A percentile compares a stretch with the other conserved stretches of the same genome.
Evolutionary conservation across 495 filamentous ascomycete genomes (phyloP).

Genomic region (Lophiotrema nucula): DNA sequence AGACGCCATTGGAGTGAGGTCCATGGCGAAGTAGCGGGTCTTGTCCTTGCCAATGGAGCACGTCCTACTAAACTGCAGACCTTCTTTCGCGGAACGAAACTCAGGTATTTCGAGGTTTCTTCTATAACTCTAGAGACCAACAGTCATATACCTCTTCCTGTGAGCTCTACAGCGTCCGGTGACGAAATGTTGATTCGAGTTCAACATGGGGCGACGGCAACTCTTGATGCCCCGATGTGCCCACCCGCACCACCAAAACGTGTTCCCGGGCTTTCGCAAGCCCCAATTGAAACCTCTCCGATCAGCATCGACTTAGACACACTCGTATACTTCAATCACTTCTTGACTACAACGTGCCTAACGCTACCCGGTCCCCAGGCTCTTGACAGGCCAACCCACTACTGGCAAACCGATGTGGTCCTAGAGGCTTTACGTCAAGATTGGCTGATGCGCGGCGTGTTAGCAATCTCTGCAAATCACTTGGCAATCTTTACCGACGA

Average conservation of each 20-base stretch:
- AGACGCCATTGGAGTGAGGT: constrained; percentile 40
- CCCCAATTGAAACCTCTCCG: neutral
- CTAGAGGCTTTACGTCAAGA: constrained; percentile 34
- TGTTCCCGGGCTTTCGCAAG: too few species aligned
- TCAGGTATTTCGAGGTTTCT: constrained; percentile 43
- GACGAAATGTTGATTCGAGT: too few species aligned
- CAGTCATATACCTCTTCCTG: too few species aligned
- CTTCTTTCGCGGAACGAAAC: constrained; percentile 43
- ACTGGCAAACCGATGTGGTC: constrained; percentile 37
- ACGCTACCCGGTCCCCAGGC: constrained; percentile 36
- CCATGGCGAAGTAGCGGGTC: too few species aligned
- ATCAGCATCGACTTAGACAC: constrained; percentile 37
- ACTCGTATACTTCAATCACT: constrained; percentile 43
- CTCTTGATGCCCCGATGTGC: too few species aligned
- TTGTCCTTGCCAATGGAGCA: constrained; percentile 32
- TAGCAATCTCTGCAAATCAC: constrained; percentile 40
- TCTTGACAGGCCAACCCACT: neutral
- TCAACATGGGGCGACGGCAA: too few species aligned
- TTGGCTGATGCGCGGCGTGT: constrained; percentile 38
- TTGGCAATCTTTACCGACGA: constrained; percentile 29
- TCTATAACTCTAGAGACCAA: too few species aligned
- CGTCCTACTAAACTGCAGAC: constrained; percentile 39
- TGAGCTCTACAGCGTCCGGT: too few species aligned
- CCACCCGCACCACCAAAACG: too few species aligned
- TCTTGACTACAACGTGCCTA: constrained; percentile 40